Percentiles rank a stretch among this genome's conserved stretches.
Conservation (phyloP, 805 yeast genomes). For the Candida verbasci region DNA sequence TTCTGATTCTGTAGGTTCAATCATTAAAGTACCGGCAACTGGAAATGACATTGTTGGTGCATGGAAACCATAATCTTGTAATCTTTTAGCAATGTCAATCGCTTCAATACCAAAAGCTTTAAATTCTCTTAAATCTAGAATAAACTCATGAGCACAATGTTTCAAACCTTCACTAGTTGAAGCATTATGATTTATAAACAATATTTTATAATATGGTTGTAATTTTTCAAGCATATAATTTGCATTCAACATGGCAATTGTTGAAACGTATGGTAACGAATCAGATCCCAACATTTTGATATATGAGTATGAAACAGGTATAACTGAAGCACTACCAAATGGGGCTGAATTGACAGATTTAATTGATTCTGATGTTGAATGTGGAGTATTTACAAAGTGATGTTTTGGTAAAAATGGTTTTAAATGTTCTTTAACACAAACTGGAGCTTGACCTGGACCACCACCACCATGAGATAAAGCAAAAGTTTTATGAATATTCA, state of each 20-base stretch:
- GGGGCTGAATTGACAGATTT: slow-evolving; percentile 88
- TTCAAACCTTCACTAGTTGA: slow-evolving; percentile 40
- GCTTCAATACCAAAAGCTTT: slow-evolving; percentile 84
- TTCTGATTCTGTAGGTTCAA: slow-evolving; percentile 97
- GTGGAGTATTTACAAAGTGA: slow-evolving; percentile 52
- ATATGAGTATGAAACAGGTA: slow-evolving; percentile 92
- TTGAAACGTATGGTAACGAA: slow-evolving; percentile 81
- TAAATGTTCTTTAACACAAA: slow-evolving; percentile 83
- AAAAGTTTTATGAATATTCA: slow-evolving; percentile 95
- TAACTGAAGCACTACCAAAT: slow-evolving; percentile 88
- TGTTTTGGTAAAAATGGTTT: slow-evolving; percentile 81
- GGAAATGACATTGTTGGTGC: slow-evolving; percentile 99
- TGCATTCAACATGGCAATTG: slow-evolving; percentile 90
- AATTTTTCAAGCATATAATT: slow-evolving; percentile 89
- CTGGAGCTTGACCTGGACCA: slow-evolving; percentile 99
- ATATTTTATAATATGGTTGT: slow-evolving; percentile 63
- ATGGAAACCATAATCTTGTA: slow-evolving; percentile 98
- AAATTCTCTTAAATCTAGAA: slow-evolving; percentile 83
- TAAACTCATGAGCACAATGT: slow-evolving; percentile 95
- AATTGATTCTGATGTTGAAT: slow-evolving; percentile 48
- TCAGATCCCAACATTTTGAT: slow-evolving; percentile 89
- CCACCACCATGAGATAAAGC: slow-evolving; percentile 99
- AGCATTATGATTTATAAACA: slow-evolving; percentile 57
- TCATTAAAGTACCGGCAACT: slow-evolving; percentile 94
- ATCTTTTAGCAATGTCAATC: slow-evolving; percentile 92